Evolutionary conservation across 257 asterid genomes (phyloP).

Genomic region (Coffea eugenioides): DNA sequence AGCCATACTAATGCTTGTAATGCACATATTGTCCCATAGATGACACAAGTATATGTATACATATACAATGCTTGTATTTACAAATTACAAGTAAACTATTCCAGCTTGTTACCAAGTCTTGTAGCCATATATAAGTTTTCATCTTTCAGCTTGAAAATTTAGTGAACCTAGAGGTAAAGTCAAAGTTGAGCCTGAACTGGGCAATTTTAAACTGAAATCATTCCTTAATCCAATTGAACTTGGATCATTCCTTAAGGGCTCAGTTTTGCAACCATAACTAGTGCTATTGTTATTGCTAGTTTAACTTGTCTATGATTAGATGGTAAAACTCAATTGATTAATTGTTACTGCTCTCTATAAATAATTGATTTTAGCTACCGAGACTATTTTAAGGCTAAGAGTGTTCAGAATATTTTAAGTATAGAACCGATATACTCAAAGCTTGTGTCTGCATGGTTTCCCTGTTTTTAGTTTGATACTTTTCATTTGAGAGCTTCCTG

Average conservation of each 20-base stretch:
- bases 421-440: background rate
- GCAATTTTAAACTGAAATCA: background rate
- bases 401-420: background rate
- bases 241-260: background rate
- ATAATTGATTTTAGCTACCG: background rate
- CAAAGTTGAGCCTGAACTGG: background rate
- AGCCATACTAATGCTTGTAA: background rate
- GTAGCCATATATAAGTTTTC: background rate
- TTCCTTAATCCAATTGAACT: background rate
- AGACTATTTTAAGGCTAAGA: background rate
- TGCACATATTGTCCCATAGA: background rate
- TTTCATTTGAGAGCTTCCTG: slow-evolving; percentile 1
- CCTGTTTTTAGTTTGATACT: background rate
- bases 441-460: slow-evolving; percentile 2
- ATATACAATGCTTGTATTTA: background rate
- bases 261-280: background rate
- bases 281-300: background rate
- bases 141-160: background rate
- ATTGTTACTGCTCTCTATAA: background rate
- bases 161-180: background rate
- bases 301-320: background rate
- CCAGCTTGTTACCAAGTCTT: background rate
- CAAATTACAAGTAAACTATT: background rate
- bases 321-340: background rate
- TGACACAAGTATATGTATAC: background rate